Conservation (phyloP, 148 eudicot species). For the Drosera capensis region DNA sequence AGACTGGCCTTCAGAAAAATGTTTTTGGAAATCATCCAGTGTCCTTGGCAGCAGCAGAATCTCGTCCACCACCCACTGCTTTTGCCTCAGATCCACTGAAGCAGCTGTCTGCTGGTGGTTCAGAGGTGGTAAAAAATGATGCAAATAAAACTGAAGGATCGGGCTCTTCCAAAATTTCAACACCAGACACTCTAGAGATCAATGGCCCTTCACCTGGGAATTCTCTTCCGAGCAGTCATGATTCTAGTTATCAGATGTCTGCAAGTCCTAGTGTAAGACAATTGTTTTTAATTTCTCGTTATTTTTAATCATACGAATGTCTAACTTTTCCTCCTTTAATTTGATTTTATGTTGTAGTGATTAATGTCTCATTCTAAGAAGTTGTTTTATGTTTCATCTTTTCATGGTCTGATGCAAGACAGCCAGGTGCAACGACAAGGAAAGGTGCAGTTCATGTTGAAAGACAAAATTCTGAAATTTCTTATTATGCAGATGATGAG, state of each 20-base stretch:
- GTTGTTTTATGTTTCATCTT: conserved; percentile 1
- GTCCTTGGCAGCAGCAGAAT: conserved; percentile 27
- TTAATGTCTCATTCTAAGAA: not conserved
- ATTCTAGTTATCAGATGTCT: conserved; percentile 33
- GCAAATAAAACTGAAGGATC: conserved; percentile 10
- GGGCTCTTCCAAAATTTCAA: conserved; percentile 18
- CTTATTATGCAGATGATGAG: conserved; percentile 93
- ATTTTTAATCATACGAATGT: not conserved
- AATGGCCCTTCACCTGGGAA: conserved; percentile 40
- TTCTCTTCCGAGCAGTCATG: conserved; percentile 34
- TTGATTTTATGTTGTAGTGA: not conserved
- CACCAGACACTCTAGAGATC: conserved; percentile 55
- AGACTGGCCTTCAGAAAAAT: conserved; percentile 86
- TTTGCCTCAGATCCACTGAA: conserved; percentile 56
- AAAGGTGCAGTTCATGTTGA: conserved; percentile 63
- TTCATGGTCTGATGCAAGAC: conserved; percentile 13
- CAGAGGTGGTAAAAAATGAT: conserved; percentile 16
- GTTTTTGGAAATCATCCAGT: conserved; percentile 79
- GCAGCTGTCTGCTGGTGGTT: conserved; percentile 23
- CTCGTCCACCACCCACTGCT: conserved; percentile 60
- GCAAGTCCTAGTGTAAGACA: conserved; percentile 79
- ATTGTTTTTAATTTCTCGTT: not conserved
- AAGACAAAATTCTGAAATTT: conserved; percentile 71
- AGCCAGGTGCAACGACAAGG: conserved; percentile 88
- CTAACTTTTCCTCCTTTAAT: not conserved